Conservation (phyloP, 2,329 filamentous ascomycete species). For the Botryotinia globosa region DNA sequence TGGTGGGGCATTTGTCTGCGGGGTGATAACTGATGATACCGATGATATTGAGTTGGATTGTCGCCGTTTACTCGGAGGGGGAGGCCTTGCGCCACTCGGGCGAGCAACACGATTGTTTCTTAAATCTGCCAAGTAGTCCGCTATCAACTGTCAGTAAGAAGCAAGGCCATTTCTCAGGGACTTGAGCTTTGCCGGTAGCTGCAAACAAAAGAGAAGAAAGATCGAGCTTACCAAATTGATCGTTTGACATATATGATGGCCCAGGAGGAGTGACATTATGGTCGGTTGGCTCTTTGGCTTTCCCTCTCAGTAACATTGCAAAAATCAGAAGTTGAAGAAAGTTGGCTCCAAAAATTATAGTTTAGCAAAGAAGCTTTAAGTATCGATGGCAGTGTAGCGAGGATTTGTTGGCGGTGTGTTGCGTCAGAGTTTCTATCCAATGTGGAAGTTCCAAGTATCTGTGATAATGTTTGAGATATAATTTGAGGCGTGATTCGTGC, state of each 20-base stretch:
- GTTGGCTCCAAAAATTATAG: conserved; percentile 1
- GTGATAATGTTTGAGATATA: neutral
- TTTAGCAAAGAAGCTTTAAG: neutral
- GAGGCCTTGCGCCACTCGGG: conserved; percentile 69
- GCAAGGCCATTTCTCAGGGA: neutral
- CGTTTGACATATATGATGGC: conserved; percentile 62
- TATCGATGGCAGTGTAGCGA: conserved; percentile 6
- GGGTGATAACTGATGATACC: conserved; percentile 12
- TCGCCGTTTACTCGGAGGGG: conserved; percentile 44
- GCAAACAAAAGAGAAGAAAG: neutral
- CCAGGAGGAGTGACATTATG: conserved; percentile 60
- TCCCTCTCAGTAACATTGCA: conserved; percentile 35
- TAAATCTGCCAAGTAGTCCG: conserved; percentile 67
- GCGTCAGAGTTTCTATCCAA: conserved; percentile 15
- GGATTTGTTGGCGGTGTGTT: conserved; percentile 15
- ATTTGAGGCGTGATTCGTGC: conserved; percentile 11
- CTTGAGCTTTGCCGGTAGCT: neutral
- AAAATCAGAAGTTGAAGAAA: neutral
- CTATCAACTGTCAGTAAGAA: conserved; percentile 44
- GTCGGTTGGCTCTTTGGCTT: conserved; percentile 37
- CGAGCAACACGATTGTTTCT: conserved; percentile 65
- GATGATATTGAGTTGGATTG: conserved; percentile 43
- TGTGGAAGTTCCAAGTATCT: conserved; percentile 20
- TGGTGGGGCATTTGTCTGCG: conserved; percentile 21
- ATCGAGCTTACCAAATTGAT: conserved; percentile 58